These are phyloP conservation scores for Chlorella sp. DNA, from an alignment of 139 green algal genomes.

Conservation along the genomic window DNA sequence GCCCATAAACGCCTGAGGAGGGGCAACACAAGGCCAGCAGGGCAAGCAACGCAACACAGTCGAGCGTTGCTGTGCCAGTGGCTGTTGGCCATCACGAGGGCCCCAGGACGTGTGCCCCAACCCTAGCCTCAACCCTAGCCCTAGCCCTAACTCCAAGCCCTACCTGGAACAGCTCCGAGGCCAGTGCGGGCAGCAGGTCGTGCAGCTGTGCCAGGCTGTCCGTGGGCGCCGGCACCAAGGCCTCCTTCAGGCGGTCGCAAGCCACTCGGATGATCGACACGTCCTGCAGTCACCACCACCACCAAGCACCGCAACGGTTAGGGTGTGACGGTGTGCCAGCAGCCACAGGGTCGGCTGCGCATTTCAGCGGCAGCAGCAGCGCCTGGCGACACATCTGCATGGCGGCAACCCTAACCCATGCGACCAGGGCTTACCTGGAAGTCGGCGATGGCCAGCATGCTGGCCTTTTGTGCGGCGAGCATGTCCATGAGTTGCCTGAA, in stretches of 20 bases:
- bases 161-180: slow-evolving; percentile 50
- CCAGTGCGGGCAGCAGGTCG: slow-evolving; percentile 48
- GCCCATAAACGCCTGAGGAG: slow-evolving; percentile 21
- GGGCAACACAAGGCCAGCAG: no score
- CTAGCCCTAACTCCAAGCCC: neutral
- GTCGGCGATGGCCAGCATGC: neutral
- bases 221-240: slow-evolving; percentile 57
- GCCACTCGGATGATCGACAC: slow-evolving; percentile 36
- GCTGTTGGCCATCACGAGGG: neutral
- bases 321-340: no score
- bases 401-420: no score
- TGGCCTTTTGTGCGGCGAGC: neutral
- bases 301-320: no score
- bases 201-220: slow-evolving; percentile 48
- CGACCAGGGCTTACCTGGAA: no score
- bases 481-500: slow-evolving; percentile 48
- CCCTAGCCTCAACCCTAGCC: neutral
- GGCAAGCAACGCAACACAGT: neutral
- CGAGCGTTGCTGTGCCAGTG: neutral
- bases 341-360: no score
- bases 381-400: no score
- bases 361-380: no score
- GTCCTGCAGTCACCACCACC: no score
- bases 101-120: no score
- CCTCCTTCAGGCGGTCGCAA: slow-evolving; percentile 42